Conservation (phyloP, 2,329 filamentous ascomycete genomes). For the Monilinia fructigena region DNA sequence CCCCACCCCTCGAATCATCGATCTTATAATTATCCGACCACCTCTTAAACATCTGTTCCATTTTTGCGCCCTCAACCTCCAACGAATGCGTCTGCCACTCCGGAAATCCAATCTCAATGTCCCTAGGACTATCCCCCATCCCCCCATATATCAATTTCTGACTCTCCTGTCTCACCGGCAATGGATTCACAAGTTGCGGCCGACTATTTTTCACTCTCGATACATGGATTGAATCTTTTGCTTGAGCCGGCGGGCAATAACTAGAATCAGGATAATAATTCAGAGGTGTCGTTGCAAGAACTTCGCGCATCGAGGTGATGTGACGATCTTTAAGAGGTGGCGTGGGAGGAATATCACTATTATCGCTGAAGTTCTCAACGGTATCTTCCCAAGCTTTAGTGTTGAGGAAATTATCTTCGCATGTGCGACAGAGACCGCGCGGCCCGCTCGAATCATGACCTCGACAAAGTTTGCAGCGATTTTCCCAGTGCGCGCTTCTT, state of each 20-base stretch:
- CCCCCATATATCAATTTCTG: constrained; percentile 9
- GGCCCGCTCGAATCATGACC: background rate
- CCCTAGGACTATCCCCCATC: constrained; percentile 4
- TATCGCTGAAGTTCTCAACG: background rate
- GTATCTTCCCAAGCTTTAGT: constrained; percentile 8
- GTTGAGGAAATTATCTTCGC: background rate
- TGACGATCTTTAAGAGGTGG: constrained; percentile 10
- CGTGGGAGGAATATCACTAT: background rate
- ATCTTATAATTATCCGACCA: constrained; percentile 15
- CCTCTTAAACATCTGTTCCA: constrained; percentile 8
- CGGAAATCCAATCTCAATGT: constrained; percentile 11
- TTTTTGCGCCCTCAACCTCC: constrained; percentile 8
- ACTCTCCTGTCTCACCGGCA: constrained; percentile 11
- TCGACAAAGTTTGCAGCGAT: constrained; percentile 15
- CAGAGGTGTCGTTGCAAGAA: background rate
- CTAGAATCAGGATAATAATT: background rate
- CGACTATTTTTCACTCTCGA: background rate
- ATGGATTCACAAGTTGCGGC: constrained; percentile 12
- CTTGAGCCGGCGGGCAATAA: background rate
- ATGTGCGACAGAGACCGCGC: background rate
- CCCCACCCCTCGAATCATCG: background rate
- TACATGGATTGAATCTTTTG: background rate
- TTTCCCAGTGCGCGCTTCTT: background rate
- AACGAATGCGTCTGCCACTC: constrained; percentile 11
- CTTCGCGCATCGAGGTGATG: background rate